Evolutionary conservation across 257 asterid species (phyloP).

Genomic region (Forsythia suspensa): DNA sequence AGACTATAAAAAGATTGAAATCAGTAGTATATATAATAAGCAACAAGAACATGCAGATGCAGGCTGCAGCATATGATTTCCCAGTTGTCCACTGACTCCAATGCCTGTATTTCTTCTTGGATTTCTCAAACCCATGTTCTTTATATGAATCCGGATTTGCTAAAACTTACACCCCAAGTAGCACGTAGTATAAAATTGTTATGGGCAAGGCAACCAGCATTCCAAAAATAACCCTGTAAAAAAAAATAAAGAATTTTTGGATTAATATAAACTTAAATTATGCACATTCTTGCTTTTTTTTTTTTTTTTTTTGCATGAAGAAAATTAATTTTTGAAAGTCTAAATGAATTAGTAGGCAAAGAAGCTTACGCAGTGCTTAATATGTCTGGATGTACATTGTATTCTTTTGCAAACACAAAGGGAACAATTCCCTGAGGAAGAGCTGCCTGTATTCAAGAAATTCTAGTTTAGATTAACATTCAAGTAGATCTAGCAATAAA

Average conservation of each 20-base stretch:
- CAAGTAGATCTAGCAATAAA: background rate
- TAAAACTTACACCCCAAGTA: constrained; percentile 66
- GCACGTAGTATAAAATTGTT: constrained; percentile 82
- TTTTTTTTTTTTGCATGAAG: background rate
- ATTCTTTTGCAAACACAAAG: constrained; percentile 85
- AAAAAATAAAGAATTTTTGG: background rate
- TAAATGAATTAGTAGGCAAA: background rate
- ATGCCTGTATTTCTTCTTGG: constrained; percentile 41
- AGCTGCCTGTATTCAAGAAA: constrained; percentile 65
- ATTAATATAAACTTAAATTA: background rate
- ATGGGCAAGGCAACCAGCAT: constrained; percentile 90
- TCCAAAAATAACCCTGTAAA: constrained; percentile 85
- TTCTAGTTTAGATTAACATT: background rate
- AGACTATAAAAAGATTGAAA: constrained; percentile 21
- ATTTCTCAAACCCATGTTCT: constrained; percentile 29
- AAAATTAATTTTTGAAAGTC: background rate
- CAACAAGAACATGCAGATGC: constrained; percentile 36
- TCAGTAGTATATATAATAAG: constrained; percentile 16
- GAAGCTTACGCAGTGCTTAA: constrained; percentile 86
- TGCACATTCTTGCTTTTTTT: background rate
- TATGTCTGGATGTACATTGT: constrained; percentile 86
- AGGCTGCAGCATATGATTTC: constrained; percentile 38
- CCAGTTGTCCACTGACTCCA: constrained; percentile 60
- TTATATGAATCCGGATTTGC: constrained; percentile 19
- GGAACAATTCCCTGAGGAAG: constrained; percentile 95